phyloP scores from a whole-genome alignment of 2,329 filamentous ascomycete genomes.

The Juglanconis oblonga region DNA sequence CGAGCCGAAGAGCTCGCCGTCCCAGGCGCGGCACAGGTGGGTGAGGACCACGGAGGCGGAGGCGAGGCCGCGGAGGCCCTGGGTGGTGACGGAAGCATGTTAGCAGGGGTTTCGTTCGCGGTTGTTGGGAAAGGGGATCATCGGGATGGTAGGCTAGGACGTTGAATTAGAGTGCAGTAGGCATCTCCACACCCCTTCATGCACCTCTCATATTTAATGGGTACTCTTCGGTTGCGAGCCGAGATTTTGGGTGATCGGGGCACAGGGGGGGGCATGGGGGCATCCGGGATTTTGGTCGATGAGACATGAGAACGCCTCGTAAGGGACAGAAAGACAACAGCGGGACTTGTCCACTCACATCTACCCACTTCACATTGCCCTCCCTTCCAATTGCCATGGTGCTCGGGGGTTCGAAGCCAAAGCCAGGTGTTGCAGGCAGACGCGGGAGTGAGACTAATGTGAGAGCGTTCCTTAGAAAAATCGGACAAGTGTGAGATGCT shows the following conservation, averaged over 20 bases:
- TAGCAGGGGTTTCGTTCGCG: not conserved
- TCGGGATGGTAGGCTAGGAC: not conserved
- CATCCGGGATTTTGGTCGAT: not conserved
- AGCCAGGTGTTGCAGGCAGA: no score
- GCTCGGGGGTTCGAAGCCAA: not conserved
- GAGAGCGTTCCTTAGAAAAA: no score
- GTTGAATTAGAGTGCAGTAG: not conserved
- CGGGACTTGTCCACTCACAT: slow-evolving; percentile 42
- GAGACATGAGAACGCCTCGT: no score
- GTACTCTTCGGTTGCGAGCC: not conserved
- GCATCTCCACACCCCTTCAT: not conserved
- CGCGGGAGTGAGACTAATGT: no score
- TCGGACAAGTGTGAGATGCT: no score
- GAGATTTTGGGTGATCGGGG: not conserved
- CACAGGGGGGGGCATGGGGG: no score
- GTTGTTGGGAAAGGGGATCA: not conserved
- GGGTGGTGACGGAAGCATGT: not conserved
- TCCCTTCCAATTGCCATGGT: slow-evolving; percentile 41
- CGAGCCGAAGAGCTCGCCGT: slow-evolving; percentile 47
- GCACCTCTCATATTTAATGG: not conserved
- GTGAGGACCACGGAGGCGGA: slow-evolving; percentile 54
- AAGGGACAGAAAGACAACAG: not conserved
- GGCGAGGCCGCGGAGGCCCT: slow-evolving; percentile 56
- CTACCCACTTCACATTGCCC: slow-evolving; percentile 57
- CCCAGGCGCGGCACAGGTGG: slow-evolving; percentile 51